A percentile compares a stretch with the other conserved stretches of the same genome.
Conservation (phyloP, 129 eudicot species). For the Rutidosis leptorrhynchoides region DNA sequence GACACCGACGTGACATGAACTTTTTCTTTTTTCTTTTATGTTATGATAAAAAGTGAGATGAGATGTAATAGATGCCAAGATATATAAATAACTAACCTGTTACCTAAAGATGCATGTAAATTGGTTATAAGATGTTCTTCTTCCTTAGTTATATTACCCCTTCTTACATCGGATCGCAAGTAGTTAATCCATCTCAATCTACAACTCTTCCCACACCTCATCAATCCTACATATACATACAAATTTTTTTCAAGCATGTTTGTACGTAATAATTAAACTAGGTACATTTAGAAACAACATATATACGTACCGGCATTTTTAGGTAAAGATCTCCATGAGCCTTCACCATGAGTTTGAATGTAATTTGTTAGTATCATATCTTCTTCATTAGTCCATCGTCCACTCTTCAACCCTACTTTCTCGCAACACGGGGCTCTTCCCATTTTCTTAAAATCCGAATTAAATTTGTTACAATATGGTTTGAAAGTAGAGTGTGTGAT, state of each 20-base stretch:
- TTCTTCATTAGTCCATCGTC: conserved; percentile 85
- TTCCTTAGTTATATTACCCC: conserved; percentile 62
- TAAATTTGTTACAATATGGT: background rate
- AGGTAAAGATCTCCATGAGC: conserved; percentile 90
- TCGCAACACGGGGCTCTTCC: conserved; percentile 91
- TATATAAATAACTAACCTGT: conserved; percentile 43
- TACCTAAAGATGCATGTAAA: conserved; percentile 70
- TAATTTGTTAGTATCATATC: conserved; percentile 54
- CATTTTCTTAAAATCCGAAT: conserved; percentile 27
- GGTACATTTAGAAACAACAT: background rate
- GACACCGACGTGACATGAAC: too few relatives aligned
- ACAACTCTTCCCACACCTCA: conserved; percentile 89
- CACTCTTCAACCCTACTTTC: conserved; percentile 72
- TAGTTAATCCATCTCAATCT: conserved; percentile 87
- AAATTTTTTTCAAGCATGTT: background rate
- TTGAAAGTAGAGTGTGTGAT: background rate
- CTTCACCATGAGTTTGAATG: conserved; percentile 70
- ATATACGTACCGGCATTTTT: conserved; percentile 67
- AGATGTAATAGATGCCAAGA: background rate
- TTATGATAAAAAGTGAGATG: too few relatives aligned
- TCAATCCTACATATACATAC: conserved; percentile 31
- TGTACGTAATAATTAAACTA: background rate
- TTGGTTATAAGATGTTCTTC: conserved; percentile 62
- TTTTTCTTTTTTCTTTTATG: too few relatives aligned
- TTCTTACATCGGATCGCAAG: conserved; percentile 72